phyloP scores from a whole-genome alignment of 371 early-diverging fungal genomes.

The Saksenaea oblongispora region DNA sequence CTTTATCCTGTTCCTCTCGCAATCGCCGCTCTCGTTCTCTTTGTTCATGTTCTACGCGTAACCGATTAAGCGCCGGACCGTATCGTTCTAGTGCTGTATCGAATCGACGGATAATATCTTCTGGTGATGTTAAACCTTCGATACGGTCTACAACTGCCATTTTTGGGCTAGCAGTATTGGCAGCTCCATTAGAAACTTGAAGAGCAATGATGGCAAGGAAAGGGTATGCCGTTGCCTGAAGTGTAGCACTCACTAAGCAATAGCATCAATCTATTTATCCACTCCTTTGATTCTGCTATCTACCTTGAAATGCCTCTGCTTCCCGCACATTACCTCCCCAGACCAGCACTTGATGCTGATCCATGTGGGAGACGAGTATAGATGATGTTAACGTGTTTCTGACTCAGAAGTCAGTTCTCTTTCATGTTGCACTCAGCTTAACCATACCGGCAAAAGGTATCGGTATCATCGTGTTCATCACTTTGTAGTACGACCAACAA shows the following conservation, averaged over 20 bases:
- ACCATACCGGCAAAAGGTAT: slow-evolving; percentile 62
- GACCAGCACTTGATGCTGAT: slow-evolving; percentile 66
- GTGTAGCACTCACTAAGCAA: slow-evolving; percentile 61
- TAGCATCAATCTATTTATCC: background rate
- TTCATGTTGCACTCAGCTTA: background rate
- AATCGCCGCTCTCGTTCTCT: slow-evolving; percentile 74
- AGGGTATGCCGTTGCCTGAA: slow-evolving; percentile 80
- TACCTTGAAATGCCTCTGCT: slow-evolving; percentile 83
- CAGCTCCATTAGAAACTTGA: slow-evolving; percentile 35
- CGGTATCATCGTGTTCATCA: slow-evolving; percentile 83
- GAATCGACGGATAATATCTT: slow-evolving; percentile 56
- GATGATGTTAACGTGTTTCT: slow-evolving; percentile 64
- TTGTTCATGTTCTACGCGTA: slow-evolving; percentile 72
- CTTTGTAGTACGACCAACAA: slow-evolving; percentile 81
- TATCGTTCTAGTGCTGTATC: slow-evolving; percentile 60
- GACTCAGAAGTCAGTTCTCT: background rate
- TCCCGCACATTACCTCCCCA: slow-evolving; percentile 86
- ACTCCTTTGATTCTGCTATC: background rate
- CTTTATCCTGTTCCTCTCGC: slow-evolving; percentile 88
- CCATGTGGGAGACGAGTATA: slow-evolving; percentile 58
- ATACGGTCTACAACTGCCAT: slow-evolving; percentile 74
- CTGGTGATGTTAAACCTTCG: slow-evolving; percentile 64
- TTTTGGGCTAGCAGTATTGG: slow-evolving; percentile 15
- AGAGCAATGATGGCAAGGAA: slow-evolving; percentile 79
- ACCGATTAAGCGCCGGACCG: slow-evolving; percentile 57